A percentile compares a stretch with the other conserved stretches of the same genome.
phyloP scores from a whole-genome alignment of 768 basidiomycete species.

The Lyophyllum atratum region DNA sequence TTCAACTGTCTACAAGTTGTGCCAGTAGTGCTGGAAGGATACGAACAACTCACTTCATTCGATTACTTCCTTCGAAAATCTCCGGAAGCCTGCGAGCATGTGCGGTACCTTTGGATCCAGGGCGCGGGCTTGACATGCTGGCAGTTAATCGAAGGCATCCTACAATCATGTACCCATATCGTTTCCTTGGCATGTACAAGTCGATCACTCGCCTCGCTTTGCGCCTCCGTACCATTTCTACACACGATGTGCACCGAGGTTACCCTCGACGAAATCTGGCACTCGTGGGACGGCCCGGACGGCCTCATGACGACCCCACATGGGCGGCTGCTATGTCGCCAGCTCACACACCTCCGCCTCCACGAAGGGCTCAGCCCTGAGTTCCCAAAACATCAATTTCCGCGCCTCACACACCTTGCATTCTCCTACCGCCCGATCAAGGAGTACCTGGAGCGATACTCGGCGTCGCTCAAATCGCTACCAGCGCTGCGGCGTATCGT shows the following conservation, averaged over 20 bases:
- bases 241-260: conserved; percentile 16
- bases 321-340: conserved; percentile 4
- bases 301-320: conserved; percentile 2
- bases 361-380: conserved; percentile 11
- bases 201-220: conserved; percentile 12
- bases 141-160: conserved; percentile 9
- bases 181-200: conserved; percentile 13
- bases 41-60: conserved; percentile 12
- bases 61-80: conserved; percentile 7
- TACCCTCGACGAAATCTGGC: conserved; percentile 13
- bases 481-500: conserved; percentile 11
- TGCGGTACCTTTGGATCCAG: conserved; percentile 17
- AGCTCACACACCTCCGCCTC: conserved; percentile 18
- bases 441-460: conserved; percentile 10
- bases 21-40: conserved; percentile 11
- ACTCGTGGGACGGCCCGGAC: conserved; percentile 9
- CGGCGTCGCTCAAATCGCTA: conserved; percentile 3
- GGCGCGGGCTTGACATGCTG: conserved; percentile 11
- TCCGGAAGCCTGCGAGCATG: conserved; percentile 1
- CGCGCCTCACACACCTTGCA: conserved; percentile 15
- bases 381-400: conserved; percentile 15
- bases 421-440: conserved; percentile 13
- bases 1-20: conserved; percentile 13
- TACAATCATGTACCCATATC: conserved; percentile 7
- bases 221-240: conserved; percentile 1